Evolutionary conservation across 2,329 filamentous ascomycete genomes (phyloP).

Genomic region (Trichoderma koningiopsis): DNA sequence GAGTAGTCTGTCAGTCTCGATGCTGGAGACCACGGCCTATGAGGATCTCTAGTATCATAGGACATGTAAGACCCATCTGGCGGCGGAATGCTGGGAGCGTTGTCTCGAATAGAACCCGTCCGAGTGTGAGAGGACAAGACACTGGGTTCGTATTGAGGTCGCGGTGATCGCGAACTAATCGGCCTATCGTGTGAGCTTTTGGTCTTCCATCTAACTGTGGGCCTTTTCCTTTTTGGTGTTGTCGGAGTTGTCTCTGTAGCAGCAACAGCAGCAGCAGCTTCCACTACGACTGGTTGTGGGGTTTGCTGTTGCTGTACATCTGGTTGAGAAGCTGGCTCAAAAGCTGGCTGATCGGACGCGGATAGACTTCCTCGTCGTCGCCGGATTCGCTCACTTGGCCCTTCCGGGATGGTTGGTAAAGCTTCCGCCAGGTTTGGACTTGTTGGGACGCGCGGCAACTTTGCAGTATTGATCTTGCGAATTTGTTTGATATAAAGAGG

Average conservation of each 20-base stretch:
- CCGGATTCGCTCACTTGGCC: conserved; percentile 45
- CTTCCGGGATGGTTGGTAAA: conserved; percentile 56
- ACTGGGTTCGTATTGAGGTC: conserved; percentile 57
- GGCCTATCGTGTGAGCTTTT: conserved; percentile 46
- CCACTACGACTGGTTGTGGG: neutral
- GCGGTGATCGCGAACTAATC: conserved; percentile 45
- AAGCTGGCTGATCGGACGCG: conserved; percentile 5
- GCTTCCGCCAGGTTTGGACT: conserved; percentile 38
- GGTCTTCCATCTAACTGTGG: conserved; percentile 32
- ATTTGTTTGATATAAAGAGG: conserved; percentile 11
- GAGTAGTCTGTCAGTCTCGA: conserved; percentile 61
- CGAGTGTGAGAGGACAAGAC: conserved; percentile 49
- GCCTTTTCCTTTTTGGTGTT: conserved; percentile 3
- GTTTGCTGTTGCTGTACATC: neutral
- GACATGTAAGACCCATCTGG: conserved; percentile 65
- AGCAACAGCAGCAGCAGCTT: neutral
- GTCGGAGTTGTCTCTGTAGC: neutral
- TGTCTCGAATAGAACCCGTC: conserved; percentile 56
- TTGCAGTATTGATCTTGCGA: conserved; percentile 42
- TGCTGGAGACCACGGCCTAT: conserved; percentile 61
- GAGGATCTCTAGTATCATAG: conserved; percentile 52
- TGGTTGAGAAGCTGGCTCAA: neutral
- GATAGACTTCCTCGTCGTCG: conserved; percentile 30
- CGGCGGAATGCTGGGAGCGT: conserved; percentile 60
- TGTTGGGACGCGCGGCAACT: conserved; percentile 46